Evolutionary conservation across 2,329 filamentous ascomycete genomes (phyloP), one percentile per base, ranked within the genome.

Genomic region (Talaromyces albobiverticillius): DNA sequence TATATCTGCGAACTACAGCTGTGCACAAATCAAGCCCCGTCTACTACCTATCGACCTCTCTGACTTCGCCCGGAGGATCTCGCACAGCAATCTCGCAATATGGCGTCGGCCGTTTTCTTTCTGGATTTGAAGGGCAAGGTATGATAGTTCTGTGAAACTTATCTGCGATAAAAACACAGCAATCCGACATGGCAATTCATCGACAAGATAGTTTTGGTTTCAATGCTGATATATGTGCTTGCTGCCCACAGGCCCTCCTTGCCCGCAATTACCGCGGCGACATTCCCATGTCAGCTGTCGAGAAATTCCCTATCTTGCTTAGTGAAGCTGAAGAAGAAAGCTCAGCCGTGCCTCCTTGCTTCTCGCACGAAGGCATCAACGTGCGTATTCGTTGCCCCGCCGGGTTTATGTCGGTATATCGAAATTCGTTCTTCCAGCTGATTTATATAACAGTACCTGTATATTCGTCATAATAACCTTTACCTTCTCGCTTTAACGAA

Each of bases 91-190:
- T 42, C 14, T 46, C 41, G 23, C 66, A 75, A 80, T 71, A 99
- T 99, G 94, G 94, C 94, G 64, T 99, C 94, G 57, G 94, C 94
- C 61, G 73, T 99, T 68, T 99, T 99, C 83, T 99, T 99, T 74
- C 87, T 99, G 67, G 94, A 99, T 75, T 83, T 99, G 64, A 99
- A 99, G 90, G 94, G 94, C 89, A 99, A 99, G 88, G 91, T 95
- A 74, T 59, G 78, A 57, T 31, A 18, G n/a, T 32, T 22, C 9
- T 38, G 18, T 8, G 18, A 14, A 18, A 22, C 14, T 10, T 23
- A 36, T 20, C 29, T 18, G 50, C n/a, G 36, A 38, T 34, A 10
- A 34, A 4, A 34, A 14, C 13, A 34, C 31, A 14, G 46, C 16
- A 16, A 20, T 42, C 23, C 31, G 22, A 32, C 45, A 34, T 52